phyloP scores from a whole-genome alignment of 768 basidiomycete species.

The Hirschioporus abietinus region DNA sequence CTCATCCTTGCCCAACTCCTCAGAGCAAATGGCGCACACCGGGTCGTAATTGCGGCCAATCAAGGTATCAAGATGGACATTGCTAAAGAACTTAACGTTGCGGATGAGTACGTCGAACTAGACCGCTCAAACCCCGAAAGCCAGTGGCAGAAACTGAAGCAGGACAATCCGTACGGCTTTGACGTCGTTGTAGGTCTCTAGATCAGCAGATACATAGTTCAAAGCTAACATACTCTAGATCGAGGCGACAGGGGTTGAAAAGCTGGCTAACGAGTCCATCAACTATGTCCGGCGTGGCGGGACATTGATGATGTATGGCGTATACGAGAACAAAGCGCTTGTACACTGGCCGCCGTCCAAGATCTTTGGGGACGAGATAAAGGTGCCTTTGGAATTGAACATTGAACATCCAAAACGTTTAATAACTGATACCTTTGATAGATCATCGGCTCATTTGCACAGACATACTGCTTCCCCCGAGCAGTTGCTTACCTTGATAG shows the following conservation, averaged over 20 bases:
- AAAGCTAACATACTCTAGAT: conserved; percentile 22
- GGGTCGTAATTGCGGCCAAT: conserved; percentile 82
- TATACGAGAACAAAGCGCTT: conserved; percentile 79
- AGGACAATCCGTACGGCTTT: conserved; percentile 83
- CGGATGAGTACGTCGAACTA: conserved; percentile 81
- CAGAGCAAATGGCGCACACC: conserved; percentile 78
- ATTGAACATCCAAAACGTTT: background rate
- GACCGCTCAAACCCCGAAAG: conserved; percentile 67
- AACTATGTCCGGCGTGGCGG: conserved; percentile 85
- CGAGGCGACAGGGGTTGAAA: conserved; percentile 80
- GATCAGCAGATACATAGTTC: background rate
- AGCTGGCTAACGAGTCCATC: conserved; percentile 82
- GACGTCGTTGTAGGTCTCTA: conserved; percentile 57
- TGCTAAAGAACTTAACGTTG: conserved; percentile 72
- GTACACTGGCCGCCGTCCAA: conserved; percentile 86
- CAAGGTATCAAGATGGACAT: conserved; percentile 89
- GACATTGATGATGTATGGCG: conserved; percentile 85
- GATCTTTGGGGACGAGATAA: conserved; percentile 71
- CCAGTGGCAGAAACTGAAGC: conserved; percentile 78
- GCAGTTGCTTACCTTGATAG: conserved; percentile 86
- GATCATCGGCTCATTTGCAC: conserved; percentile 91
- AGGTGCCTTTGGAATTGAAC: conserved; percentile 26
- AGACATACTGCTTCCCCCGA: conserved; percentile 85
- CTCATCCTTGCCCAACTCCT: conserved; percentile 84
- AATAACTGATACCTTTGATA: conserved; percentile 20